Evolutionary conservation across 179 eudicot species (phyloP), one percentile per base, ranked within the genome.

Genomic region (Carnegiea gigantea): DNA sequence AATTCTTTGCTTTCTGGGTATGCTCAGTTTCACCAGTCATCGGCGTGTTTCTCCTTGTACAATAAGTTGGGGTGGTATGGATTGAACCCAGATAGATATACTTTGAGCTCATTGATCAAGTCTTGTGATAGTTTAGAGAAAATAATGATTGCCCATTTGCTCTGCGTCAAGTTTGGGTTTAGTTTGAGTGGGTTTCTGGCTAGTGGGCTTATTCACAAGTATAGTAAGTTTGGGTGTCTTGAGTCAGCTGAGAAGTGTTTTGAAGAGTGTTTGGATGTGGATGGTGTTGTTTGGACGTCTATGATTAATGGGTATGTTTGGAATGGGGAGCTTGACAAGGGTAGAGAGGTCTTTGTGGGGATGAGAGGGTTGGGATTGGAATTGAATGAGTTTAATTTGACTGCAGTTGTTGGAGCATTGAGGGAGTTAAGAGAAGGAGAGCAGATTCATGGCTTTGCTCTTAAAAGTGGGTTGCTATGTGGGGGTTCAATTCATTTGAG

Each of bases 231-330:
- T 67, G 91, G 93, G 83, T 43, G 72, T 76, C 80, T 89, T 18
- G 78, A 75, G 17, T 77, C 67, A 2, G 92, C 88, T 78, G 87
- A 89, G 78, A 89, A 77, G 83, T 92, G 91, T 83, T 89, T 90
- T 80, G 81, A 83, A 79, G 92, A 87, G 82, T 90, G 93, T 84
- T 78, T 77, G 78, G 81, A 81, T 53, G 62, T 89, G 77, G 95
- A 92, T 88, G 67, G 82, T 81, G 90, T 90, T 80, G 91, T 87
- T 68, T 90, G 86, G 83, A 89, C 89, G 62, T 85, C 90, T 21
- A 89, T 90, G 95, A 87, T 92, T 76, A 92, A 88, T 86, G 95
- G 91, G 70, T 92, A 79, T 88, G 93, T 90, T 82, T 87, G 84
- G 90, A 92, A 88, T 83, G 81, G 76, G 28, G 89, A 88, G 70